Conservation (phyloP, 2,329 filamentous ascomycete genomes). For the Pestalotiopsis sp. region DNA sequence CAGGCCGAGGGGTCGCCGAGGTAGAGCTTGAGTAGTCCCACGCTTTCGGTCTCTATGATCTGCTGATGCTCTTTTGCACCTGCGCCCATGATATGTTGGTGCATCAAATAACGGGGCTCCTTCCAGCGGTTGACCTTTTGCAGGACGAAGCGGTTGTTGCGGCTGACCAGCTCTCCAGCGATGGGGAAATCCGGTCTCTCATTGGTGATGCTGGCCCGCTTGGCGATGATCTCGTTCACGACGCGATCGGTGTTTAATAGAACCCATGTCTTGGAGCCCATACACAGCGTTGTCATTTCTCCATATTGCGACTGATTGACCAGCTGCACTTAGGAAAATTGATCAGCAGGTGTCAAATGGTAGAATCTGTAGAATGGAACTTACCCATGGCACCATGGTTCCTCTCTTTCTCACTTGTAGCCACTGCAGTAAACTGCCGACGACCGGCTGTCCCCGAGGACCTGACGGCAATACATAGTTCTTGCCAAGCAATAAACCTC, state of each 20-base stretch:
- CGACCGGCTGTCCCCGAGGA: neutral
- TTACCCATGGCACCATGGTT: neutral
- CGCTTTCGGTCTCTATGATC: neutral
- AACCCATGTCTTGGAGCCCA: conserved; percentile 41
- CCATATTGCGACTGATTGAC: conserved; percentile 19
- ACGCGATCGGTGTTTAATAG: conserved; percentile 43
- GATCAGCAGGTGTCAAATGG: neutral
- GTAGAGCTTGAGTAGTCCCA: neutral
- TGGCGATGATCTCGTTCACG: conserved; percentile 39
- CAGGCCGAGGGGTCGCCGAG: neutral
- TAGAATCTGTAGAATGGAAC: neutral
- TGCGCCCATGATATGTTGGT: neutral
- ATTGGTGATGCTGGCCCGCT: conserved; percentile 36
- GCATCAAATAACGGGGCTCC: neutral
- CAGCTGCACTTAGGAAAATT: neutral
- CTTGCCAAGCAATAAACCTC: neutral
- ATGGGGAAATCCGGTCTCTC: conserved; percentile 35
- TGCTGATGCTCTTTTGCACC: neutral
- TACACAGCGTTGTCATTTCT: conserved; percentile 29
- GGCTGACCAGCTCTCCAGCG: conserved; percentile 38
- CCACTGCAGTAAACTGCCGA: neutral
- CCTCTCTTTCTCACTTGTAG: neutral
- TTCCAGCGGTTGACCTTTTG: conserved; percentile 18
- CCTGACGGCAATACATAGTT: neutral
- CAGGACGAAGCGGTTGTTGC: conserved; percentile 33